Base-by-base conservation (phyloP, 2,329 filamentous ascomycete species). In the Aspergillus fructus region DNA sequence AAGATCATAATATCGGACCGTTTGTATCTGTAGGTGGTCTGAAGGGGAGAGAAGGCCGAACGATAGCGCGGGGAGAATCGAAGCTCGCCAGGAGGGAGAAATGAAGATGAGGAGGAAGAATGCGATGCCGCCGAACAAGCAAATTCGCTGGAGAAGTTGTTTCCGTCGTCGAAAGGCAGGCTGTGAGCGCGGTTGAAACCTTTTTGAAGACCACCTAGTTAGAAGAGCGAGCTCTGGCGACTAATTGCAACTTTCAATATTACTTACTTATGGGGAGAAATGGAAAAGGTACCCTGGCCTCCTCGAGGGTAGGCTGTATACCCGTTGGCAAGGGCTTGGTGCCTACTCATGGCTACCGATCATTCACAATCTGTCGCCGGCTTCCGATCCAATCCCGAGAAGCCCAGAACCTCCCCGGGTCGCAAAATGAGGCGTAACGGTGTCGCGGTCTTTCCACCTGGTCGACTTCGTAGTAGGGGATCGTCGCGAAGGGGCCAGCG, bases 1-100 rank as follows among this genome's bases (percentile, higher is more conserved):
- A 62, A 99, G 82, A 73, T 99, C 94, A 77, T 97, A 97, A 78
- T 99, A 97, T 73, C 93, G 90, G 59, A 99, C 90, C 1, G 93
- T 97, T 74, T 97, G 91, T 57, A 97, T 85, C 69, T 96, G 88
- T 62, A 91, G 84, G 64, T 90, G 87, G 52, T 88, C 86, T 52
- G 83, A 79, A 39, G 86, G 79, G 40, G 86, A 86, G 50, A 93
- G 78, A 37, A 93, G 81, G 30, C 89, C 90, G 49, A 96, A 79
- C 1, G 89, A 89, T 23, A 83, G 70, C 78, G 83, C 71, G 79
- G 81, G 71, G 78, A 91, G 65, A 78, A 87, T 67, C 79, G 80
- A 64, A 77, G 85, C 74, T 76, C 87, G 76, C 62, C 91, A 85
- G 74, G 91, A 90, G 49, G 93, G 83, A 75, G 93, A 92, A 63